Base-by-base conservation (phyloP, 2,329 filamentous ascomycete species). In the Penicillium sp. region DNA sequence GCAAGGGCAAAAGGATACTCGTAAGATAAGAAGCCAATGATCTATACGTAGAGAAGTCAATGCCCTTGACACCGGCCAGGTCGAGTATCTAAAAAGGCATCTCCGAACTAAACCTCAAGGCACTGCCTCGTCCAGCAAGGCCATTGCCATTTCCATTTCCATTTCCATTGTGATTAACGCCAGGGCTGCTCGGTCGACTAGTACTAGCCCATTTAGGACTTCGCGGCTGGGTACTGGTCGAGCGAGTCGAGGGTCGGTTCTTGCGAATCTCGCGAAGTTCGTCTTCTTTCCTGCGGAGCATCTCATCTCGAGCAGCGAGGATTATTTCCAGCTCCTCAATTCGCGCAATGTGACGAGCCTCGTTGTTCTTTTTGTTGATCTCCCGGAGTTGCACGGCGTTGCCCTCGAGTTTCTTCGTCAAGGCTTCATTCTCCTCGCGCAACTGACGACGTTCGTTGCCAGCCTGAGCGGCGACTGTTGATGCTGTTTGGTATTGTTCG, bases 401-500 rank as follows among this genome's bases (percentile, higher is more conserved):
- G 8, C 62, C 65, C 13, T 61, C 66, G 3, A 70, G 67, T 43
- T 69, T 69, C 25, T 62, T 64, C 40, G 65, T 68, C 38, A 76
- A 55, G 2, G 55, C 47, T 35, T 68, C 65, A 32, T 72, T 67
- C 43, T 75, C 62, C 13, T 65, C 61, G 52, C 68, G 63, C 20
- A 75, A 60, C 24, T 68, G 66, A 8, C 65, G 66, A 29, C 61
- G 54, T 53, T 76, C 70, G 38, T 61, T 68, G 6, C 63, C 67
- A 6, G 71, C 65, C 40, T 75, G 72, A 18, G 71, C 72, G 1
- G 73, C 74, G 7, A 66, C 65, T 5, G 62, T 73, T 6, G 74
- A 76, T 9, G 73, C 74, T 27, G 67, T 72, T 52, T 76, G 74
- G 46, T 76, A 77, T 56, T 75, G 73, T 49, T 70, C 64, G 33